Evolutionary conservation across 192 early-diverging fungal species (phyloP), one percentile per base, ranked within the genome.

Genomic region (Coemansia sp.): DNA sequence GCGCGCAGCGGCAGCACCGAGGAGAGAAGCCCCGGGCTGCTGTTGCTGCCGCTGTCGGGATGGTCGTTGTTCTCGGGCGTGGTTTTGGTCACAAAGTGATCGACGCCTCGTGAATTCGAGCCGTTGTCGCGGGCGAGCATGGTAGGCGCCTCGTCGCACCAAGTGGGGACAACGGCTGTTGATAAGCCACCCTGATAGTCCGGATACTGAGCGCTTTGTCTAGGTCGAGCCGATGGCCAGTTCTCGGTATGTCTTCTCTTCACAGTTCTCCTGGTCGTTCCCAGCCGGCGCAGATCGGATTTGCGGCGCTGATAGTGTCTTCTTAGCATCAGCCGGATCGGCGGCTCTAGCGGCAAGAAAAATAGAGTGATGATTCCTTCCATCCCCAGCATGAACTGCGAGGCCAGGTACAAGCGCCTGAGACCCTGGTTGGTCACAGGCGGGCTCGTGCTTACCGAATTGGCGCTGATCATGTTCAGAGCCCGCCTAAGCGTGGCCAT

Each of bases 271-370:
- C 55, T 45, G 19, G 60, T 30, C 1, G 74, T 76, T 36, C 68
- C 58, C 29, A 70, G 58, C 25, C 68, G 63, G 8, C 58, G 60
- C 34, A 75, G 23, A 42, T 63, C 68, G 0, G 60, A 63, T 42
- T 62, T 69, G 28, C 62, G 57, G 8, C 65, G 74, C 55, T 61
- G 28, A 60, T 76, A 76, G 65, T 68, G 63, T 14, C 47, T 64
- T 20, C 65, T 61, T 32, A 76, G 65, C 74, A 76, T 76, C 19
- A 71, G 62, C 20, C 74, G 52, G 42, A 78, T 78, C 6, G 75
- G 75, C 42, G 75, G 75, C 52, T 78, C 75, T 16, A 78, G 59
- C 7, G 75, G 75, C 51, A 78, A 58, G 13, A 78, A 69, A 35
- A 65, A 65, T 27, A 78, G 53, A 0, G 75, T 78, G 27, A 72